These are phyloP conservation scores for Lithocarpus polystachyus DNA, from an alignment of 306 rosid genomes.

Conservation along the genomic window DNA sequence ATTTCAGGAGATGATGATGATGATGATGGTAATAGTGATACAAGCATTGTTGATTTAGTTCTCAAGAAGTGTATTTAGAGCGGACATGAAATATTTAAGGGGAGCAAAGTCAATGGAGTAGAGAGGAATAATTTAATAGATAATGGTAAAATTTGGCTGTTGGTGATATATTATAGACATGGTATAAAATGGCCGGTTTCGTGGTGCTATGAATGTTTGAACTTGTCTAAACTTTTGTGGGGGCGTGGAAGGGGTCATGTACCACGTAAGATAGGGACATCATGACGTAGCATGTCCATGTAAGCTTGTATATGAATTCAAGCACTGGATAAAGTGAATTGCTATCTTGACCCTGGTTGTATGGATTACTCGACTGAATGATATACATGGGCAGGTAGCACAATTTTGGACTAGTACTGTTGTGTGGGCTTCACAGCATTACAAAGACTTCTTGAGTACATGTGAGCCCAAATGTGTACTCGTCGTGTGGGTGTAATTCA, in stretches of 20 bases:
- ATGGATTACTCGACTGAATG: background rate
- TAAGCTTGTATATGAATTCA: background rate
- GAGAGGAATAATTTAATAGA: conserved; percentile 13
- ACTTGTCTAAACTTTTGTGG: conserved; percentile 19
- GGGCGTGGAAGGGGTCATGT: conserved; percentile 37
- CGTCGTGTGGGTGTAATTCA: no score
- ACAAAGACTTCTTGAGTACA: background rate
- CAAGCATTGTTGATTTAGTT: conserved; percentile 15
- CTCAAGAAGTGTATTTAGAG: conserved; percentile 8
- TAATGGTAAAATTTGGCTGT: conserved; percentile 15
- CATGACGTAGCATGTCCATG: conserved; percentile 14
- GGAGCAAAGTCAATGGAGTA: conserved; percentile 42
- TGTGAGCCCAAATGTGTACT: no score
- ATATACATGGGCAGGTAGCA: background rate
- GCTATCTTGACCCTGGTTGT: background rate
- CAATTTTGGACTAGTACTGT: no score
- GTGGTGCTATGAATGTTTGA: conserved; percentile 47
- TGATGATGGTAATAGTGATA: background rate
- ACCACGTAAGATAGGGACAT: conserved; percentile 12
- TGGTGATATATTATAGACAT: background rate
- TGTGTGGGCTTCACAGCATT: no score
- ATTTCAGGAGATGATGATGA: no score
- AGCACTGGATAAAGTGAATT: conserved; percentile 11
- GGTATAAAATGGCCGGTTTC: conserved; percentile 51
- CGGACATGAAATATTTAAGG: conserved; percentile 23